Evolutionary conservation across 2,329 filamentous ascomycete genomes (phyloP).

Genomic region (Aureobasidium sp.): DNA sequence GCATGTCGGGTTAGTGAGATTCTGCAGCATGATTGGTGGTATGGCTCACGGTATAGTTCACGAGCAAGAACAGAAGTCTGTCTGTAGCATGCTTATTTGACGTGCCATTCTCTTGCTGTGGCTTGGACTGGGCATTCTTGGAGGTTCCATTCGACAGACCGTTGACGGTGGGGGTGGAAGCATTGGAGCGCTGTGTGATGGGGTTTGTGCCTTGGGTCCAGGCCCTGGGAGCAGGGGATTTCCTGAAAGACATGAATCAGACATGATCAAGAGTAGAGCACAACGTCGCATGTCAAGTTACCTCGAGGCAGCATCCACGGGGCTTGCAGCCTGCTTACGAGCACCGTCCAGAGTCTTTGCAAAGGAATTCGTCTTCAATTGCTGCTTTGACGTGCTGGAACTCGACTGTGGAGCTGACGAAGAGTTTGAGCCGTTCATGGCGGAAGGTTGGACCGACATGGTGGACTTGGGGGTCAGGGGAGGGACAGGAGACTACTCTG

Average conservation of each 20-base stretch:
- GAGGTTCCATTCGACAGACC: conserved; percentile 39
- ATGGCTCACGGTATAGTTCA: conserved; percentile 51
- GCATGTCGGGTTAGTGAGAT: background rate
- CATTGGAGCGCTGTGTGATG: conserved; percentile 49
- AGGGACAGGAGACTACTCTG: conserved; percentile 5
- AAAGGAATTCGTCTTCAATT: conserved; percentile 44
- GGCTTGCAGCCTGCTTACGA: conserved; percentile 51
- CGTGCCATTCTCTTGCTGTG: conserved; percentile 39
- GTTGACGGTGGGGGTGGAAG: conserved; percentile 44
- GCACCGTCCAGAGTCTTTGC: conserved; percentile 46
- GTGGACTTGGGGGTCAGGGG: conserved; percentile 12
- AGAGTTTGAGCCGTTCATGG: conserved; percentile 24
- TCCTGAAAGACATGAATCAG: conserved; percentile 30
- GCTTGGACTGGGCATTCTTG: conserved; percentile 24
- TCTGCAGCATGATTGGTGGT: background rate
- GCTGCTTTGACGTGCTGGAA: conserved; percentile 27
- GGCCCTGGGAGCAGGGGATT: conserved; percentile 50
- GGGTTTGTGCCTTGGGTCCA: conserved; percentile 57
- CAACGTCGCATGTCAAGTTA: conserved; percentile 33
- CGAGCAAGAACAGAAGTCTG: conserved; percentile 52
- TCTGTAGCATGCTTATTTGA: conserved; percentile 55
- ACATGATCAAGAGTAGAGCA: background rate
- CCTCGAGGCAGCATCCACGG: conserved; percentile 49
- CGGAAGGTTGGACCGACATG: conserved; percentile 25
- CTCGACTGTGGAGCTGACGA: conserved; percentile 12